Base-by-base conservation (phyloP, 192 early-diverging fungal species). In the Coemansia sp. region DNA sequence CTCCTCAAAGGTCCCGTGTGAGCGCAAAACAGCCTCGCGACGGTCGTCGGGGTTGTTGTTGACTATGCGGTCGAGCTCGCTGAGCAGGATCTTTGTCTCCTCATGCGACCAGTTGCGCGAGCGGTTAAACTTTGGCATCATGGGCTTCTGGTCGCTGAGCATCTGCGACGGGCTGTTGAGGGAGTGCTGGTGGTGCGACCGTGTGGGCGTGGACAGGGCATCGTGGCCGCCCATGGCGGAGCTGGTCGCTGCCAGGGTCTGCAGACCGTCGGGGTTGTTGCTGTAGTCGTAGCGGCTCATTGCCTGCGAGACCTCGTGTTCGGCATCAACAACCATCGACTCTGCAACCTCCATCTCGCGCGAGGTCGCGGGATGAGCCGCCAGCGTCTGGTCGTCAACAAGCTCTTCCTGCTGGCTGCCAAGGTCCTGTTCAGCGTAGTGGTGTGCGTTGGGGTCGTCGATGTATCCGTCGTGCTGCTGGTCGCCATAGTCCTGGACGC, bases 91-190 rank as follows among this genome's bases (percentile, higher is more conserved):
- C 57, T 75, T 76, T 48, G 80, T 83, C 66, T 83, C 80, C 51
- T 83, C 80, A 5, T 55, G 57, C n/a, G 80, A 64, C 80, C 80
- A 83, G 72, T 83, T 83, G 69, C 80, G 80, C 17, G 75, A 71
- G 40, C 80, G 75, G 66, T 83, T 83, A 69, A 83, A 83, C 56
- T 83, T 77, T 48, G 80, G 80, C 80, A 73, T 83, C 60, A 83
- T 73, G 45, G 76, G 76, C 76, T 83, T 83, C 61, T 77, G 75
- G 61, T 56, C 49, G n/a, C 48, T 33, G 66, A 73, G 72, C 67
- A 72, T 58, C 20, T 48, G 61, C 63, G 64, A 33, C n/a, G 77
- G 60, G 63, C 67, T 67, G 66, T 48, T 55, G 28, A 72, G 30
- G 30, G 42, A 45, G 42, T 63, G 56, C 48, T 66, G 52, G 67